These are phyloP conservation scores for Coprinopsis sp. DNA, from an alignment of 768 basidiomycete genomes.

Conservation along the genomic window DNA sequence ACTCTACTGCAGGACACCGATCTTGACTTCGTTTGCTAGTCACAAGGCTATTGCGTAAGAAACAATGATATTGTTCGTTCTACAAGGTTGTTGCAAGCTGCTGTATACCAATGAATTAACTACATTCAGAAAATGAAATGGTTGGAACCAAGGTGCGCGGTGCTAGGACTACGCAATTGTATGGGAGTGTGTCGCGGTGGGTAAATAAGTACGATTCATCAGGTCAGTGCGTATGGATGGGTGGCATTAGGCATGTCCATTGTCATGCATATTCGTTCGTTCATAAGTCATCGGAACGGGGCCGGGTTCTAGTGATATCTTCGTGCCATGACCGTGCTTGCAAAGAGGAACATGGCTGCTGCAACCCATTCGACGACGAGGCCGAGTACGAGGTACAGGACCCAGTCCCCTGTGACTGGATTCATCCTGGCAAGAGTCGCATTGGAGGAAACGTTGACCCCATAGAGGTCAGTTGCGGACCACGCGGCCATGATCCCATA, in stretches of 20 bases:
- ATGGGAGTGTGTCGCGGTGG: too few relatives aligned
- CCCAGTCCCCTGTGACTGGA: constrained; percentile 52
- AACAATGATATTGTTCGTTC: background rate
- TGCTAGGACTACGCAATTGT: too few relatives aligned
- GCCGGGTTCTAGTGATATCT: background rate
- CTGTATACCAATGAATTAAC: background rate
- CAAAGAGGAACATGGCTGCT: constrained; percentile 43
- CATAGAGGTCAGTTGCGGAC: constrained; percentile 46
- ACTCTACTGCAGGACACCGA: background rate
- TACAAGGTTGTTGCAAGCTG: background rate
- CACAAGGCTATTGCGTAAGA: background rate
- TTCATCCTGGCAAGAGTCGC: constrained; percentile 50
- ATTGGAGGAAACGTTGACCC: constrained; percentile 32
- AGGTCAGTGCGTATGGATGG: background rate
- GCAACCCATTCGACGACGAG: constrained; percentile 57
- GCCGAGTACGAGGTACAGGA: constrained; percentile 53
- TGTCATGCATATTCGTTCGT: background rate
- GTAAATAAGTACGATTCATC: too few relatives aligned
- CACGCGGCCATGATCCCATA: constrained; percentile 58
- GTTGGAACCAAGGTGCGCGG: too few relatives aligned
- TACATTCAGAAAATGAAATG: background rate
- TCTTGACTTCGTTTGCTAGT: background rate
- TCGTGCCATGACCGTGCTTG: constrained; percentile 37
- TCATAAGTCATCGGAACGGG: background rate
- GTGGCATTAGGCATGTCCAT: background rate